Evolutionary conservation across 768 basidiomycete species (phyloP).

Genomic region (Kwoniella sp.): DNA sequence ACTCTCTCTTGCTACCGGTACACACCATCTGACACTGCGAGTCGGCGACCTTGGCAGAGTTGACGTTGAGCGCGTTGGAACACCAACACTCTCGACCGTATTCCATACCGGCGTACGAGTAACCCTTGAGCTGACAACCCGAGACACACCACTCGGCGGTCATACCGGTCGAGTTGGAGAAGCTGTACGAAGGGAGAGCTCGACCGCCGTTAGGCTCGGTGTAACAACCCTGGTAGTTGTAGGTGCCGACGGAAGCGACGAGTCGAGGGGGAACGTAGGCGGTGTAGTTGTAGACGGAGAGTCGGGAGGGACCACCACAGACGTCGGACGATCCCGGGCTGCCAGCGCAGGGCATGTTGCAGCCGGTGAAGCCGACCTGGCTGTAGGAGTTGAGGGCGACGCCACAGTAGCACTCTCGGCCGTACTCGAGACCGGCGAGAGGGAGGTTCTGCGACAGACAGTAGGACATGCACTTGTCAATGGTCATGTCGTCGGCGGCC

Average conservation of each 20-base stretch:
- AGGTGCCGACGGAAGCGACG: conserved; percentile 16
- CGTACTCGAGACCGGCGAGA: conserved; percentile 19
- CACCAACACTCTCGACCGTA: conserved; percentile 56
- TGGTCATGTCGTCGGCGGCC: conserved; percentile 21
- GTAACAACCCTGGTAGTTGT: conserved; percentile 12
- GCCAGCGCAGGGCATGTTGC: conserved; percentile 22
- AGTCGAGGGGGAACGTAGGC: conserved; percentile 4
- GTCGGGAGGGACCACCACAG: conserved; percentile 26
- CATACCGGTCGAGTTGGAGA: conserved; percentile 8
- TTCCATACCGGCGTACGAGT: conserved; percentile 66
- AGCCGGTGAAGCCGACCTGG: conserved; percentile 13
- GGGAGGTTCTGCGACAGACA: conserved; percentile 21
- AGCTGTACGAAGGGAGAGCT: conserved; percentile 2
- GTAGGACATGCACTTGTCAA: conserved; percentile 16
- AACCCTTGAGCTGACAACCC: conserved; percentile 58
- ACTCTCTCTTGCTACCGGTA: conserved; percentile 52
- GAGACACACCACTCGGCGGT: conserved; percentile 58
- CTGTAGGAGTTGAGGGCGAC: conserved; percentile 19
- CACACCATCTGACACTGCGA: conserved; percentile 69
- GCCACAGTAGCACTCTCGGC: conserved; percentile 35
- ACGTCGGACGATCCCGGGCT: neutral
- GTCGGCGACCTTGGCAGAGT: conserved; percentile 53
- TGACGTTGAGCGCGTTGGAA: conserved; percentile 60
- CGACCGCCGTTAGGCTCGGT: conserved; percentile 1
- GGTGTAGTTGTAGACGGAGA: conserved; percentile 25